Base-by-base conservation (phyloP, 1,284 basidiomycete species). In the Cutaneotrichosporon daszewskae region DNA sequence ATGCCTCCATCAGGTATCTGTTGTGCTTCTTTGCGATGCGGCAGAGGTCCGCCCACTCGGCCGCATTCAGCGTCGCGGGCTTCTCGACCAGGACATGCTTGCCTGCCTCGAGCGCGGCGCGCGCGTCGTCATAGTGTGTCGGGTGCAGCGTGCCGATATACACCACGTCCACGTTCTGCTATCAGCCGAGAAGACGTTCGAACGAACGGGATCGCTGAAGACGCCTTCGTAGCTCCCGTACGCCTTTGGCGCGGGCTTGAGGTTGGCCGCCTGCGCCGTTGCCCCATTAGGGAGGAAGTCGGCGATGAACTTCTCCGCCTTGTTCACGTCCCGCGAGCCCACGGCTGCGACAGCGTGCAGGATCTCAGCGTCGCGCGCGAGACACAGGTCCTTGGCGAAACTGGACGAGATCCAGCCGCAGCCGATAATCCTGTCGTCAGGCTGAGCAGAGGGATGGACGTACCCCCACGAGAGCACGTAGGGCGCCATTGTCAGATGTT, bases 71-170 rank as follows among this genome's bases (percentile, higher is more conserved):
- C 4, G 68, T 68, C 20, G 73, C 69, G 0, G 73, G 67, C 57
- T 76, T 76, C 49, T 74, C 71, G 43, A 67, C 48, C 13, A 73
- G 59, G 9, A 73, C 71, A 40, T 69, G 53, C 57, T 75, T 76
- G 2, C 74, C 73, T 4, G 62, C 68, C 6, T 68, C 55, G 11
- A 77, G 58, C 2, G 69, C 71, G 6, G 66, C 58, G 34, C 70
- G 62, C 1, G 59, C 60, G 40, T 74, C 68, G 13, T 64, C 61
- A 45, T 72, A 75, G 55, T 77, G 75, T 27, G 60, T 60, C 3
- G 67, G 62, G 41, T 76, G 72, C 18, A 73, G 72, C 1, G 75
- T 74, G 16, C 74, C 75, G 32, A 77, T 57, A 60, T 76, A 77
- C 27, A 76, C 61, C 31, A 72, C 70, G 37, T 74, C 55, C 18